Percentiles rank a stretch among this genome's conserved stretches.
Conservation (phyloP, 1,284 basidiomycete genomes). For the Pyrrhoderma noxium region DNA sequence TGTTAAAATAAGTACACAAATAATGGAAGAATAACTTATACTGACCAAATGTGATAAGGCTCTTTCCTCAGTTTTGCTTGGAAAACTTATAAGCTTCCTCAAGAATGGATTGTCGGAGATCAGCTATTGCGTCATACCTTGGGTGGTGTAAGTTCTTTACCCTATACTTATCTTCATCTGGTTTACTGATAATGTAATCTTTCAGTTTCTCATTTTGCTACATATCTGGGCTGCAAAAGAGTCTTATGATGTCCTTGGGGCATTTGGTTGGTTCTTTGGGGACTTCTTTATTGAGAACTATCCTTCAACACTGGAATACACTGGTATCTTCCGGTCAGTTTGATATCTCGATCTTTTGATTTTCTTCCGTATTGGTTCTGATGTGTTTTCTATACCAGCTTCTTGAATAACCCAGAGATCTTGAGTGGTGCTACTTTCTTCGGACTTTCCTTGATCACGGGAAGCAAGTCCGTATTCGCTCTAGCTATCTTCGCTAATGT, state of each 20-base stretch:
- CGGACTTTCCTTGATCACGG: constrained; percentile 85
- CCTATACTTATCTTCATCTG: constrained; percentile 26
- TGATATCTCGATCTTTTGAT: background rate
- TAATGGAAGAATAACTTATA: too few relatives aligned
- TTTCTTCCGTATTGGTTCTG: background rate
- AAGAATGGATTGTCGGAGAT: constrained; percentile 85
- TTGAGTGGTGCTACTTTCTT: constrained; percentile 96
- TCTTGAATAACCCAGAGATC: constrained; percentile 93
- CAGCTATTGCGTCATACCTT: constrained; percentile 84
- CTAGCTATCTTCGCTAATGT: constrained; percentile 84
- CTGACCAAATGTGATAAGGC: too few relatives aligned
- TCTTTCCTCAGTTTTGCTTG: constrained; percentile 79
- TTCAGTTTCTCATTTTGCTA: constrained; percentile 75
- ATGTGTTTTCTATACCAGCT: constrained; percentile 34
- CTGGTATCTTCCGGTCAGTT: constrained; percentile 84
- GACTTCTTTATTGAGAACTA: constrained; percentile 98
- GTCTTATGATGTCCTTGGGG: constrained; percentile 87
- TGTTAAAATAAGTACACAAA: too few relatives aligned
- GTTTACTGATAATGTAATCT: background rate
- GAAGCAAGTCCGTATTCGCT: constrained; percentile 77
- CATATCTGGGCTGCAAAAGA: constrained; percentile 91
- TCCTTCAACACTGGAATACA: constrained; percentile 87
- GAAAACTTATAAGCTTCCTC: constrained; percentile 79
- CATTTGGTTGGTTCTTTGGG: constrained; percentile 96
- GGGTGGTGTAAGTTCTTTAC: constrained; percentile 47